Percentiles rank a stretch among this genome's conserved stretches.
Evolutionary conservation across 768 basidiomycete genomes (phyloP).

Genomic region (Dentipellis fragilis): DNA sequence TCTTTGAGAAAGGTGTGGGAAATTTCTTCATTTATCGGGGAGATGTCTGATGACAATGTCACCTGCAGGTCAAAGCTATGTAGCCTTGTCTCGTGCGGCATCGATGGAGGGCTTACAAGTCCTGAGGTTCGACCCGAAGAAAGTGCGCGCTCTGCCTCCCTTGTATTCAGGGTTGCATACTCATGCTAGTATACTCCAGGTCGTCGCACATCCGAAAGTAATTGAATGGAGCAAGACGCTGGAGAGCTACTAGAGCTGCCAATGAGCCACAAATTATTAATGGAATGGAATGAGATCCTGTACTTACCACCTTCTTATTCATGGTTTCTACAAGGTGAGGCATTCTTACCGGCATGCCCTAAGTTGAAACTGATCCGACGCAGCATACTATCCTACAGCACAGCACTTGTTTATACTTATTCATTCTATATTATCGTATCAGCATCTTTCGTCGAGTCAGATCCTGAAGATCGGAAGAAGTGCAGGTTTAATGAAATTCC

Average conservation of each 20-base stretch:
- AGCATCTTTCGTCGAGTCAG: too few species aligned
- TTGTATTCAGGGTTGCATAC: background rate
- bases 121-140: conserved; percentile 40
- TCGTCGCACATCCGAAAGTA: conserved; percentile 34
- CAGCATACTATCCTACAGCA: too few species aligned
- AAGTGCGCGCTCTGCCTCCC: conserved; percentile 21
- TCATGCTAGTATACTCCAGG: conserved; percentile 16
- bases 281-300: too few species aligned
- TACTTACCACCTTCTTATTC: too few species aligned
- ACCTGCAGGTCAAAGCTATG: conserved; percentile 35
- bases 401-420: too few species aligned
- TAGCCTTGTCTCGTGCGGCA: conserved; percentile 42
- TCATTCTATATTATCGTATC: too few species aligned
- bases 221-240: conserved; percentile 32
- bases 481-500: too few species aligned
- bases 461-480: too few species aligned
- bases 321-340: too few species aligned
- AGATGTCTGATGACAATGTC: background rate
- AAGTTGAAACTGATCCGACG: too few species aligned
- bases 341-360: too few species aligned
- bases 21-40: background rate
- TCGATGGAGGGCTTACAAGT: conserved; percentile 46
- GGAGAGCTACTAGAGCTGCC: background rate
- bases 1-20: conserved; percentile 47
- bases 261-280: background rate